A percentile compares a stretch with the other conserved stretches of the same genome.
Evolutionary conservation across 75 land plant species (phyloP).

Genomic region (Sequoia sempervirens): DNA sequence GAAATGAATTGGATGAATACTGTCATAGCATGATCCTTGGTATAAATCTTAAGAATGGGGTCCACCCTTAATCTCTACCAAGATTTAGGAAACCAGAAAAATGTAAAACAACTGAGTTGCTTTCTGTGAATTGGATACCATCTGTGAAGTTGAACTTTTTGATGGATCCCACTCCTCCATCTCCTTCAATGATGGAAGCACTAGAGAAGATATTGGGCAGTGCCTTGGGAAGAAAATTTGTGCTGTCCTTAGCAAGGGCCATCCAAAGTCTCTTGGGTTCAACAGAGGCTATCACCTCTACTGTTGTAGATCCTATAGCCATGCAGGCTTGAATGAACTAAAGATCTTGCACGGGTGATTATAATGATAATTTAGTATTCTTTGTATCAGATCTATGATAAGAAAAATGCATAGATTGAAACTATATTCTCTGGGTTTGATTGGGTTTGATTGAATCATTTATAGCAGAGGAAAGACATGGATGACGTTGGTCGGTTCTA

Average conservation of each 20-base stretch:
- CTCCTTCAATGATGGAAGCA: constrained; percentile 24
- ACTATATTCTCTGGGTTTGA: not conserved
- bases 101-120: not conserved
- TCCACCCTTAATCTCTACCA: not conserved
- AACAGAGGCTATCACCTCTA: constrained; percentile 12
- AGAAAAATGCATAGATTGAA: not conserved
- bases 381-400: not conserved
- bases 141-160: constrained; percentile 18
- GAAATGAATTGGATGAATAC: too few relatives aligned
- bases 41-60: too few relatives aligned
- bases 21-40: too few relatives aligned
- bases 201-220: constrained; percentile 18
- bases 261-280: constrained; percentile 26
- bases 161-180: constrained; percentile 36
- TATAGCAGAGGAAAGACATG: not conserved
- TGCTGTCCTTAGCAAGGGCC: constrained; percentile 16
- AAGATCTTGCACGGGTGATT: not conserved
- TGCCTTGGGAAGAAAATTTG: constrained; percentile 27
- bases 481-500: not conserved
- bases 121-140: not conserved
- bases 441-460: not conserved
- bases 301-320: not conserved
- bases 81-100: not conserved
- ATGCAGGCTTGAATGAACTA: not conserved
- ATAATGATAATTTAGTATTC: not conserved